Evolutionary conservation across 208 protist genomes (phyloP).

Genomic region (Endotrypanum monterogeii): DNA sequence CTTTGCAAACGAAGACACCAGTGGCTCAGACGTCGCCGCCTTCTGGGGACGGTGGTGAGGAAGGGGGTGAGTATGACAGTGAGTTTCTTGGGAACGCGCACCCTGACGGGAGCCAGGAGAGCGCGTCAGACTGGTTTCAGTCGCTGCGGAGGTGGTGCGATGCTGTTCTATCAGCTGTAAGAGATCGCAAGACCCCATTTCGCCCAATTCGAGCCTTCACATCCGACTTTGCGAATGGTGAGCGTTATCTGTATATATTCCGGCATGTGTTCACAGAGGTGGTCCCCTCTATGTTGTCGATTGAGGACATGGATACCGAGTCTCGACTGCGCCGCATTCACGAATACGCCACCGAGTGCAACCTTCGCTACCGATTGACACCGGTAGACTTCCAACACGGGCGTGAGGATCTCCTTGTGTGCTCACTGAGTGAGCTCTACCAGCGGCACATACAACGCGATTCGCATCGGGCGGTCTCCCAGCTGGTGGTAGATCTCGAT

Average conservation of each 20-base stretch:
- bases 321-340: constrained; percentile 56
- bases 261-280: constrained; percentile 55
- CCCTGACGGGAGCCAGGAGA: constrained; percentile 1
- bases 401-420: constrained; percentile 73
- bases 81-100: not conserved
- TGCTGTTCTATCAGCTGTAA: constrained; percentile 31
- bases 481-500: constrained; percentile 17
- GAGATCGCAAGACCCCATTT: constrained; percentile 12
- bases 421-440: constrained; percentile 59
- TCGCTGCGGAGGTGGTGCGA: constrained; percentile 73
- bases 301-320: constrained; percentile 35
- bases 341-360: constrained; percentile 36
- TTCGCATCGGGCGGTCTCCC: constrained; percentile 14
- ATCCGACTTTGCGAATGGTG: constrained; percentile 68
- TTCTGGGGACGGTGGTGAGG: not conserved
- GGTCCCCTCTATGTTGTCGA: constrained; percentile 16
- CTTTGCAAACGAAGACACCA: constrained; percentile 8
- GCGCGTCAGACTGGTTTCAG: constrained; percentile 8
- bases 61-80: not conserved
- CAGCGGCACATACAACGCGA: constrained; percentile 19
- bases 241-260: constrained; percentile 58
- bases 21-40: not conserved
- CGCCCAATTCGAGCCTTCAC: constrained; percentile 47
- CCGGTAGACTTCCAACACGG: constrained; percentile 62
- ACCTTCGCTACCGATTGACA: constrained; percentile 46